Evolutionary conservation across 2,329 filamentous ascomycete genomes (phyloP).

Genomic region (Ophiocordyceps camponoti-leonardi): DNA sequence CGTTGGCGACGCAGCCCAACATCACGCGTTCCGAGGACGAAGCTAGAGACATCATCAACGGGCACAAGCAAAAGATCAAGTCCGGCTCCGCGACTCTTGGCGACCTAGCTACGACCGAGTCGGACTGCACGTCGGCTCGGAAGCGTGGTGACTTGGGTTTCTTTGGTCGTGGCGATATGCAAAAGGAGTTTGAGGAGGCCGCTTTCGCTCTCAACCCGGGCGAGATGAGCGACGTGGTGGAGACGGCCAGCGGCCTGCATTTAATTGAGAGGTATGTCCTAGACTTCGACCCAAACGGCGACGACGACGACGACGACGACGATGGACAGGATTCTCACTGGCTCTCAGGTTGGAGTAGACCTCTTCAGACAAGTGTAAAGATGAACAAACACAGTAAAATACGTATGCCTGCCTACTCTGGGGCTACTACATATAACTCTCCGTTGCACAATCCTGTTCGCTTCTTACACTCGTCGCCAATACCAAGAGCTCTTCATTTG

Average conservation of each 20-base stretch:
- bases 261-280: slow-evolving; percentile 70
- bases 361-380: background rate
- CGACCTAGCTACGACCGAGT: slow-evolving; percentile 75
- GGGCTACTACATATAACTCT: no score
- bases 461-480: no score
- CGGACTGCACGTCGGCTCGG: slow-evolving; percentile 86
- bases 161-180: slow-evolving; percentile 92
- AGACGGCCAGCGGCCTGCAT: slow-evolving; percentile 88
- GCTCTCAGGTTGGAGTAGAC: slow-evolving; percentile 3
- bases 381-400: background rate
- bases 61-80: slow-evolving; percentile 60
- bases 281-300: background rate
- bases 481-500: no score
- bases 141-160: slow-evolving; percentile 92
- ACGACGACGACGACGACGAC: no score
- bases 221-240: slow-evolving; percentile 71
- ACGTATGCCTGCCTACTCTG: no score
- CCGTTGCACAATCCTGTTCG: no score
- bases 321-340: background rate
- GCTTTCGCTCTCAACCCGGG: slow-evolving; percentile 80
- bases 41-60: slow-evolving; percentile 59
- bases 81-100: slow-evolving; percentile 52
- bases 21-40: slow-evolving; percentile 85
- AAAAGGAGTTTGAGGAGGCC: slow-evolving; percentile 95
- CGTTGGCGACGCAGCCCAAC: slow-evolving; percentile 31